Evolutionary conservation across 2,329 filamentous ascomycete genomes (phyloP), one percentile per base, ranked within the genome.

Genomic region (Pestalotiopsis sp.): DNA sequence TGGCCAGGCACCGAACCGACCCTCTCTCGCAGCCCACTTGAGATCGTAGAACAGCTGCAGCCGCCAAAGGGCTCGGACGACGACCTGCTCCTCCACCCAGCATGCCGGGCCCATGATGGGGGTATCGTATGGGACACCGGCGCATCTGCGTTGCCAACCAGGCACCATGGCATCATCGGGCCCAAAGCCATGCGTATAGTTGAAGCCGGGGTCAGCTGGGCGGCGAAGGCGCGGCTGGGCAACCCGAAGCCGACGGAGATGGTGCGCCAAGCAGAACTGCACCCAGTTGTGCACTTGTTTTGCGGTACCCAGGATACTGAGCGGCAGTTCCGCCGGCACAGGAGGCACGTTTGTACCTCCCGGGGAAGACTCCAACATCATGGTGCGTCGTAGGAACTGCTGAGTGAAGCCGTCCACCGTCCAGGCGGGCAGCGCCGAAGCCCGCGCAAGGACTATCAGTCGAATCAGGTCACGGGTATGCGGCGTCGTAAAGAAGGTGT

Each of bases 61-160:
- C 2, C 66, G 25, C 66, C 66, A 67, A 23, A 67, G 63, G 25
- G 66, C 58, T 7, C 66, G 66, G 39, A 63, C 5, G 17, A 67
- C 58, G 66, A 36, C 41, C 45, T 67, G 66, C 23, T 62, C 66
- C 59, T 67, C 66, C 36, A 62, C 57, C 66, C 66, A 67, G 31
- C 57, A 58, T 12, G 39, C 14, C n/a, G 66, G 59, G 17, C 66
- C 66, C 9, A 41, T 11, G 27, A 62, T 25, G 23, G 39, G 39
- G 39, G 39, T 41, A 41, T 41, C 45, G 58, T 27, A 62, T 23
- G 59, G 58, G 41, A 63, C 23, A 4, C 27, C 14, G 3, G 25
- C 39, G 41, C 41, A 31, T 23, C 6, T 4, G 25, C 41, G 66
- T 13, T 56, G 17, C 39, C 27, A 36, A 11, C 27, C 45, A 27